These are phyloP conservation scores for Lasiodiplodia theobromae DNA, from an alignment of 2,329 filamentous ascomycete species.

Conservation along the genomic window DNA sequence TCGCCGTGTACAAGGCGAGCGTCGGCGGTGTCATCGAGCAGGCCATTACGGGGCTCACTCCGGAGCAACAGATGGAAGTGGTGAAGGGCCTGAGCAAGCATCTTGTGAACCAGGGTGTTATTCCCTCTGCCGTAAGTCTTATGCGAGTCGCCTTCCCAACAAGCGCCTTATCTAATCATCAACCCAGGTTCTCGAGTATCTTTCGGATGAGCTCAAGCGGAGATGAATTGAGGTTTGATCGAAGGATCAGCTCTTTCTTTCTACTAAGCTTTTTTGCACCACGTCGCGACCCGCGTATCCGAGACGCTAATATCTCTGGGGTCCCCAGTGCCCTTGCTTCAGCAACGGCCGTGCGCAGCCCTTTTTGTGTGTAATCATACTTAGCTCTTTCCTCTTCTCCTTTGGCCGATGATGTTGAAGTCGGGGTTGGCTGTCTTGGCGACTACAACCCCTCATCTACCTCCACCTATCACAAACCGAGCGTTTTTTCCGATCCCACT, in stretches of 20 bases:
- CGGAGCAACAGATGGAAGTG: conserved; percentile 88
- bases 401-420: not conserved
- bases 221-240: conserved; percentile 13
- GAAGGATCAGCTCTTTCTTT: not conserved
- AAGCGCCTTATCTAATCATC: not conserved
- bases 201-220: conserved; percentile 29
- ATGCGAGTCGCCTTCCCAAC: no score
- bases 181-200: conserved; percentile 31
- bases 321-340: no score
- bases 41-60: conserved; percentile 85
- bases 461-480: not conserved
- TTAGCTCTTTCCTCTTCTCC: conserved; percentile 3
- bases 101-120: conserved; percentile 67
- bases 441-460: not conserved
- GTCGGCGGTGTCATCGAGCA: conserved; percentile 89
- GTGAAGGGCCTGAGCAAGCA: conserved; percentile 69
- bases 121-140: conserved; percentile 59
- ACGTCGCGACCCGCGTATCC: not conserved
- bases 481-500: not conserved
- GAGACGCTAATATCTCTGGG: not conserved
- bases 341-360: not conserved
- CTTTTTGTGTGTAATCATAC: conserved; percentile 11
- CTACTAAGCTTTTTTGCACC: not conserved
- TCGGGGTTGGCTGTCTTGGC: not conserved
- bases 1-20: conserved; percentile 84